These are phyloP conservation scores for Aspergillus campestris DNA, from an alignment of 495 filamentous ascomycete genomes.

Conservation along the genomic window DNA sequence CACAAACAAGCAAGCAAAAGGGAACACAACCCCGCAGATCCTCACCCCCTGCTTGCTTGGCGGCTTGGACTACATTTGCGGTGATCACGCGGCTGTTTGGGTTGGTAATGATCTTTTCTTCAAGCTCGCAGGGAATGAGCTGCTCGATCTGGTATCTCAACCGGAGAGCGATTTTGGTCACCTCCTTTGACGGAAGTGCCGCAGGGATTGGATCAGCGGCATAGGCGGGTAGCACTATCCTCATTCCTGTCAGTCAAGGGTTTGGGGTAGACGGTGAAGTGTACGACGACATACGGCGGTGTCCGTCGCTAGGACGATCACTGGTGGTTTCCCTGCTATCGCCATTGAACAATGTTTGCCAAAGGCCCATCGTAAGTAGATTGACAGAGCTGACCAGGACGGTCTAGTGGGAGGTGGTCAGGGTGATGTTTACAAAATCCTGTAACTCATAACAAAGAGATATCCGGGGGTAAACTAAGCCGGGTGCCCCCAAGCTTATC, in stretches of 20 bases:
- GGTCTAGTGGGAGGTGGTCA: too few relatives aligned
- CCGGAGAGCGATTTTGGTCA: conserved; percentile 80
- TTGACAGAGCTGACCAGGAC: neutral
- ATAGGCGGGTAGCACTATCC: conserved; percentile 30
- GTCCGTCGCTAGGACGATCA: conserved; percentile 25
- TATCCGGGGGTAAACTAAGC: too few relatives aligned
- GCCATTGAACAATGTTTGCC: conserved; percentile 24
- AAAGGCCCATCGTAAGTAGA: conserved; percentile 25
- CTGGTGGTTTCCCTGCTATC: conserved; percentile 14
- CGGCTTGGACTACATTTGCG: conserved; percentile 62
- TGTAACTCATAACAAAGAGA: too few relatives aligned
- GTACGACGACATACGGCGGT: conserved; percentile 33
- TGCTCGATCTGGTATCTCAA: conserved; percentile 88
- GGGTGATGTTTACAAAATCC: too few relatives aligned
- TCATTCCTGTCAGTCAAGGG: neutral
- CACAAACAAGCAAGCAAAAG: conserved; percentile 78
- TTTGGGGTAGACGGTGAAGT: neutral
- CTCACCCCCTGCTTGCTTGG: conserved; percentile 68
- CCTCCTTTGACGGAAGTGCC: conserved; percentile 57
- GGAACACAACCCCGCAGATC: conserved; percentile 72
- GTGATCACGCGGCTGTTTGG: conserved; percentile 84
- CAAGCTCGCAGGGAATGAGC: conserved; percentile 79
- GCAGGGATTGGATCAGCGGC: conserved; percentile 18
- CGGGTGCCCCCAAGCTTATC: too few relatives aligned
- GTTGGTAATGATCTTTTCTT: conserved; percentile 58